Conservation (phyloP, 1,284 basidiomycete genomes). For the Veloboletus limbatus region DNA sequence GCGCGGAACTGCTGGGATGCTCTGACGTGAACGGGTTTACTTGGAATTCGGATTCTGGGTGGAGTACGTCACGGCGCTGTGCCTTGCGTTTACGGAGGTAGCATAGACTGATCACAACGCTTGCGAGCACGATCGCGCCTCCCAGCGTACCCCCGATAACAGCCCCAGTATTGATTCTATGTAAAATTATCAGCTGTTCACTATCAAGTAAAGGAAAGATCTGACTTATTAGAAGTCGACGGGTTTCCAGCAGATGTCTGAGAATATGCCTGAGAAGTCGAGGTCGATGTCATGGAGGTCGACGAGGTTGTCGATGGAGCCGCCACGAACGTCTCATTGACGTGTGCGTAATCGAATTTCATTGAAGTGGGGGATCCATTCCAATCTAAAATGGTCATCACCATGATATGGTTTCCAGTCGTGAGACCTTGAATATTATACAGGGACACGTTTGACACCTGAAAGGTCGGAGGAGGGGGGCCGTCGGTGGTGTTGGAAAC, state of each 20-base stretch:
- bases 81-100: constrained; percentile 11
- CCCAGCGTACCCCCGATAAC: constrained; percentile 20
- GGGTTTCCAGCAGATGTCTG: background rate
- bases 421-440: constrained; percentile 18
- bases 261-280: constrained; percentile 4
- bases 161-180: constrained; percentile 16
- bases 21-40: constrained; percentile 10
- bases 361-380: constrained; percentile 16
- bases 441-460: constrained; percentile 21
- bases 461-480: constrained; percentile 17
- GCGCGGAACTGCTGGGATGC: background rate
- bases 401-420: constrained; percentile 19
- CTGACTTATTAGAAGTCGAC: constrained; percentile 13
- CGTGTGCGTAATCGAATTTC: constrained; percentile 29
- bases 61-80: no score
- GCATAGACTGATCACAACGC: constrained; percentile 7
- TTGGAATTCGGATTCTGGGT: background rate
- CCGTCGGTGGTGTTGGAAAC: constrained; percentile 2
- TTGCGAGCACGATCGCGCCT: constrained; percentile 6
- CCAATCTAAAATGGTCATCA: constrained; percentile 27
- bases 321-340: constrained; percentile 24
- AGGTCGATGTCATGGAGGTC: constrained; percentile 5
- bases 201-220: background rate
- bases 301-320: constrained; percentile 4
- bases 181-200: constrained; percentile 6